These are phyloP conservation scores for Fraxinus americana DNA, from an alignment of 257 asterid genomes.

Conservation along the genomic window DNA sequence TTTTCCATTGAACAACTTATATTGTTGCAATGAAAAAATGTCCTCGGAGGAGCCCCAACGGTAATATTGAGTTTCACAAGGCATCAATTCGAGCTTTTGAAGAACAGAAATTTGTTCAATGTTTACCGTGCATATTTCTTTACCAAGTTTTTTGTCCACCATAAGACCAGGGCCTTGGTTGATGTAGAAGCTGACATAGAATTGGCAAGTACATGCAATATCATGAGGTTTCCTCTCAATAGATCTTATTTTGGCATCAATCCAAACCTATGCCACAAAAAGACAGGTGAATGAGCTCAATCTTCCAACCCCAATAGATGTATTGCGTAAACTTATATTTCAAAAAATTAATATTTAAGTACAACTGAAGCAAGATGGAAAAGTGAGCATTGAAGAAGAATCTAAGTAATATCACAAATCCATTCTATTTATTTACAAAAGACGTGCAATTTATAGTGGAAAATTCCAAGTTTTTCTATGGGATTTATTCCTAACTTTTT, in stretches of 20 bases:
- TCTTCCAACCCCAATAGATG: not conserved
- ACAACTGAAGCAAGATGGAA: not conserved
- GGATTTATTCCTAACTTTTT: not conserved
- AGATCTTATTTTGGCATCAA: slow-evolving; percentile 83
- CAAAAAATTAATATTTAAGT: not conserved
- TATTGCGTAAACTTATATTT: not conserved
- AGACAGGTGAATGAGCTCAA: slow-evolving; percentile 10
- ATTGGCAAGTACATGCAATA: slow-evolving; percentile 55
- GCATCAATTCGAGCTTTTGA: slow-evolving; percentile 68
- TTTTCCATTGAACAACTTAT: slow-evolving; percentile 52
- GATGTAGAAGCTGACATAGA: slow-evolving; percentile 65
- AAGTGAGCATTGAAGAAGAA: not conserved
- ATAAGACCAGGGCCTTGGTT: slow-evolving; percentile 67
- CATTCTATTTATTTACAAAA: not conserved
- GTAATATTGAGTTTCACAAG: slow-evolving; percentile 57
- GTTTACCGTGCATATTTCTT: slow-evolving; percentile 45
- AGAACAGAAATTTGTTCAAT: slow-evolving; percentile 61
- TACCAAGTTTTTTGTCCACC: slow-evolving; percentile 51
- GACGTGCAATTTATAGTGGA: not conserved
- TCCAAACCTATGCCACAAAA: slow-evolving; percentile 58
- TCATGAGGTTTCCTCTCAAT: slow-evolving; percentile 82
- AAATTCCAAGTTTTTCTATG: not conserved
- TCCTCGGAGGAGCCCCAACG: slow-evolving; percentile 88
- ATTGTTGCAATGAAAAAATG: slow-evolving; percentile 59
- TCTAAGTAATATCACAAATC: not conserved